Evolutionary conservation across 176 grass and related monocot genomes (phyloP).

Genomic region (Cenchrus americanus): DNA sequence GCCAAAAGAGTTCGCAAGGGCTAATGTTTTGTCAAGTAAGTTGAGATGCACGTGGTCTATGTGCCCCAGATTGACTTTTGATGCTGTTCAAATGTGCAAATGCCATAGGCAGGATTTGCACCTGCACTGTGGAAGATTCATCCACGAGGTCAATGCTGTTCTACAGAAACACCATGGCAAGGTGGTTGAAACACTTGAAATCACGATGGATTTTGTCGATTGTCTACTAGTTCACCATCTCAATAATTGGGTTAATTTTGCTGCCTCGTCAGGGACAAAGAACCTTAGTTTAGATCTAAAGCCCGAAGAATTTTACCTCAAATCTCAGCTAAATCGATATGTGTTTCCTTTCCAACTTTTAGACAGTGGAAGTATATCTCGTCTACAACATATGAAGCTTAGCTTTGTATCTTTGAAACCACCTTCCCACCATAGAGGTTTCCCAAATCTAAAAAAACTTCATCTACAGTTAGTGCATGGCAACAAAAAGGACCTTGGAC

Average conservation of each 20-base stretch:
- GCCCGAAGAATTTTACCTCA: fast-evolving
- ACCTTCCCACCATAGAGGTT: neutral
- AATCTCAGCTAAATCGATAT: neutral
- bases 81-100: neutral
- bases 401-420: slow-evolving; percentile 20
- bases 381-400: neutral
- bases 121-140: neutral
- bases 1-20: neutral
- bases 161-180: neutral
- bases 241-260: neutral
- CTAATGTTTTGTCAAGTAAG: neutral
- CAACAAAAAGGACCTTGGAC: neutral
- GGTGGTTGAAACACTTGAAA: neutral
- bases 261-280: neutral
- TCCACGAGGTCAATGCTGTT: neutral
- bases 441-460: slow-evolving; percentile 10
- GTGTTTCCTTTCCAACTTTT: slow-evolving; percentile 16
- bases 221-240: neutral
- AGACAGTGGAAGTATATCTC: neutral
- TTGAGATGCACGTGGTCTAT: neutral
- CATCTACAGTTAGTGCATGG: neutral
- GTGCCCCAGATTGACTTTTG: neutral
- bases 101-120: neutral
- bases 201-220: neutral
- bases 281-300: slow-evolving; percentile 9